These are phyloP conservation scores for Candida koratica DNA, from an alignment of 805 yeast genomes.

Conservation along the genomic window DNA sequence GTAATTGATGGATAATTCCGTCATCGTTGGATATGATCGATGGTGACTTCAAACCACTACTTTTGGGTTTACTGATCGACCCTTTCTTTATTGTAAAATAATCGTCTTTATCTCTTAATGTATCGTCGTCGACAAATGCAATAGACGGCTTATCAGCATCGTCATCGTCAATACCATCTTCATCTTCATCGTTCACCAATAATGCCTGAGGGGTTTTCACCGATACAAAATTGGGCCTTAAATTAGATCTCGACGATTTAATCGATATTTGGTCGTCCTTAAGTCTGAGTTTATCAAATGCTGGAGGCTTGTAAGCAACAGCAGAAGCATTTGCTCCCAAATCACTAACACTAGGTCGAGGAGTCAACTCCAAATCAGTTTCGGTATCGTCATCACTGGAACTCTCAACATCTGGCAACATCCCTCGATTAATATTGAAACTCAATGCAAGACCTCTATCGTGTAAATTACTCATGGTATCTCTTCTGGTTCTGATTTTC, in stretches of 20 bases:
- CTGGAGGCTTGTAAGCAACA: neutral
- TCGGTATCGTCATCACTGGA: slow-evolving; percentile 19
- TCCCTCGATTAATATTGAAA: slow-evolving; percentile 58
- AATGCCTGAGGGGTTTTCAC: slow-evolving; percentile 67
- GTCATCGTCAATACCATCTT: slow-evolving; percentile 46
- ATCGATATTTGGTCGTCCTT: slow-evolving; percentile 28
- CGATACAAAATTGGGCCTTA: slow-evolving; percentile 64
- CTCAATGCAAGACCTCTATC: slow-evolving; percentile 66
- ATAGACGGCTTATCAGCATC: slow-evolving; percentile 56
- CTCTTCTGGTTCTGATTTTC: slow-evolving; percentile 32
- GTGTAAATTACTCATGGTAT: slow-evolving; percentile 62
- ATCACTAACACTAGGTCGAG: slow-evolving; percentile 1
- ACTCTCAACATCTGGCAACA: slow-evolving; percentile 21
- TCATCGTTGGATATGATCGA: slow-evolving; percentile 35
- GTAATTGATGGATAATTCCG: slow-evolving; percentile 32
- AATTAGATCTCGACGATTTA: slow-evolving; percentile 33
- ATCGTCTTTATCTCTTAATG: slow-evolving; percentile 13
- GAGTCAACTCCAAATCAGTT: slow-evolving; percentile 4
- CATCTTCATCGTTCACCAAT: slow-evolving; percentile 64
- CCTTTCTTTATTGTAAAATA: slow-evolving; percentile 14
- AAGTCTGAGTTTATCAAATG: slow-evolving; percentile 5
- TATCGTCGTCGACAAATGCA: slow-evolving; percentile 48
- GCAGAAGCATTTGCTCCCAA: slow-evolving; percentile 1
- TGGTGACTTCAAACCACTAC: slow-evolving; percentile 22
- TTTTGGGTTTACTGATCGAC: slow-evolving; percentile 6